Conservation (phyloP, 1,284 basidiomycete genomes). For the Cystobasidium pallidum region DNA sequence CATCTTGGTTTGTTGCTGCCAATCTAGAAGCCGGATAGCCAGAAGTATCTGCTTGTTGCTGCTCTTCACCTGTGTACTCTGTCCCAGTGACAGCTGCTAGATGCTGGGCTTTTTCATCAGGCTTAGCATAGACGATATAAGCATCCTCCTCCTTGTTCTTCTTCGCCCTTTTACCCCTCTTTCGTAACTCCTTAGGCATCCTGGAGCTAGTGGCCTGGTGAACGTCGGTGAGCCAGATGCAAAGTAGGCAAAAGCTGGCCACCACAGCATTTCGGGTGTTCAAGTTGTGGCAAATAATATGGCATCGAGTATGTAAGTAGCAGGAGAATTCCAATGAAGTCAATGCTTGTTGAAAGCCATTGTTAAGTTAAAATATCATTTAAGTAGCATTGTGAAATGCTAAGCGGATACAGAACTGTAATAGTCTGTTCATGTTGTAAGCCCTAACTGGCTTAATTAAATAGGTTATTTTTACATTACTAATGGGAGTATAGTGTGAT, state of each 20-base stretch:
- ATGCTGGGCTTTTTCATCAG: conserved; percentile 36
- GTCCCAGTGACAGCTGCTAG: conserved; percentile 33
- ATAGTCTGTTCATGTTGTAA: no score
- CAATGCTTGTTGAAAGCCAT: no score
- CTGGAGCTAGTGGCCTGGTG: neutral
- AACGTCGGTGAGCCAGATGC: conserved; percentile 3
- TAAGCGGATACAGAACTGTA: no score
- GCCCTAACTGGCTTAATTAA: no score
- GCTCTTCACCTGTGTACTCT: conserved; percentile 29
- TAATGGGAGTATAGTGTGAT: no score
- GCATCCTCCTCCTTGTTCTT: conserved; percentile 42
- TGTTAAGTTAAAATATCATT: no score
- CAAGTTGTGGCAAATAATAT: no score
- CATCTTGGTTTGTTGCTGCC: neutral
- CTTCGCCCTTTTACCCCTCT: conserved; percentile 43
- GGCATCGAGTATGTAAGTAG: no score
- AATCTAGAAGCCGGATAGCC: conserved; percentile 8
- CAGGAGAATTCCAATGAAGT: no score
- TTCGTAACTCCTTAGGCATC: conserved; percentile 45
- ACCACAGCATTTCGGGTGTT: neutral
- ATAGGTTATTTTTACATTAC: no score
- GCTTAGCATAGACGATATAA: conserved; percentile 40
- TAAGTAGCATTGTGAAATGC: no score
- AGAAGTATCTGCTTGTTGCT: neutral
- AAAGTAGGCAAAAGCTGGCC: neutral